Evolutionary conservation across 148 eudicot species (phyloP).

Genomic region (Vaccinium macrocarpon): DNA sequence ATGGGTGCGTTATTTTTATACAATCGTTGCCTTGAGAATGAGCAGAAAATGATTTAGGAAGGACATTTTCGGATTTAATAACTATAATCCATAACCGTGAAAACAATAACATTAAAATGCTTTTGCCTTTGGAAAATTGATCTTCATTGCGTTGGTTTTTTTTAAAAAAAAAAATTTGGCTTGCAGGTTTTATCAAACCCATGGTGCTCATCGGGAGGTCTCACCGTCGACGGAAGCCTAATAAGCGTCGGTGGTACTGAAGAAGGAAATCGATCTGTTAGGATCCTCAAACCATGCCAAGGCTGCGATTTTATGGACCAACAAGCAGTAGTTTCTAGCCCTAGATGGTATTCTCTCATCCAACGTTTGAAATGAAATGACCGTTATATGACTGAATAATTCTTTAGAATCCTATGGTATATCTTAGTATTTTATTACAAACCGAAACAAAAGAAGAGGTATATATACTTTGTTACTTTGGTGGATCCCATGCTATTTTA

Average conservation of each 20-base stretch:
- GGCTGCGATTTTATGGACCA: conserved; percentile 48
- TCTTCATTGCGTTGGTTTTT: background rate
- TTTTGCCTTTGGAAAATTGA: background rate
- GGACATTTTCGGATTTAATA: background rate
- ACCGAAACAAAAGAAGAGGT: too few species aligned
- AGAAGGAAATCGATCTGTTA: conserved; percentile 42
- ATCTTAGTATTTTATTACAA: too few species aligned
- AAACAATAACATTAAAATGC: background rate
- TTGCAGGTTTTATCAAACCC: conserved; percentile 53
- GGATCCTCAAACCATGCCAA: conserved; percentile 30
- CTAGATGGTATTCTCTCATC: conserved; percentile 43
- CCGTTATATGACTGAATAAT: background rate
- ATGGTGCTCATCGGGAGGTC: conserved; percentile 92
- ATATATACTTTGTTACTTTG: too few species aligned
- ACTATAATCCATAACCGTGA: background rate
- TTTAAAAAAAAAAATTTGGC: background rate
- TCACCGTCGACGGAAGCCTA: conserved; percentile 49
- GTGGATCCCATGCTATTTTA: too few species aligned
- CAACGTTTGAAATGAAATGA: background rate
- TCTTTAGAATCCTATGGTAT: background rate
- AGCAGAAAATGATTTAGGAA: background rate
- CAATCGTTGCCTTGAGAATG: background rate
- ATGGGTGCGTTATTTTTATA: background rate
- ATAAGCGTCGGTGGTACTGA: conserved; percentile 61
- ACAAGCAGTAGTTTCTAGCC: conserved; percentile 17